These are phyloP conservation scores for Plantago ovata DNA, from an alignment of 257 asterid species.

Conservation along the genomic window DNA sequence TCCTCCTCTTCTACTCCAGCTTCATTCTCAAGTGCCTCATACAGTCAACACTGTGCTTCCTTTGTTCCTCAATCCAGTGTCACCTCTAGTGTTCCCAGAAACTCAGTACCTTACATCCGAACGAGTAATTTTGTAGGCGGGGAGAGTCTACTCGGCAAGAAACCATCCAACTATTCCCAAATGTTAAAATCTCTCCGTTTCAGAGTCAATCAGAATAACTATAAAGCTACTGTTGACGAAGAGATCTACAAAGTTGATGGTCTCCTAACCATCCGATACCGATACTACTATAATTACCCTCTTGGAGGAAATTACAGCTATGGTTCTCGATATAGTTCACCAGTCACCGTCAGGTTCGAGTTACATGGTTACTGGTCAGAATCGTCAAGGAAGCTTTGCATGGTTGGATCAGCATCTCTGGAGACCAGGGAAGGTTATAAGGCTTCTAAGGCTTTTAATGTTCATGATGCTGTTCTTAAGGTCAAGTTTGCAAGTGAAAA, in stretches of 20 bases:
- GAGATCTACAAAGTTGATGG: conserved; percentile 45
- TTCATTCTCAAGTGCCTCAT: conserved; percentile 19
- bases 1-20: conserved; percentile 6
- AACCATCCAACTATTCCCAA: conserved; percentile 1
- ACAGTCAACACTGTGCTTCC: conserved; percentile 46
- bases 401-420: conserved; percentile 47
- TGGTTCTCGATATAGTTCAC: conserved; percentile 16
- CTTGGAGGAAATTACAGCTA: conserved; percentile 3
- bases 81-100: conserved; percentile 3
- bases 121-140: conserved; percentile 25
- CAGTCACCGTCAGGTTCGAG: conserved; percentile 22
- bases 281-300: not conserved
- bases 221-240: conserved; percentile 34
- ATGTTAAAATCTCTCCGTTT: conserved; percentile 18
- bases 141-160: conserved; percentile 7
- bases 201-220: conserved; percentile 12
- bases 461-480: conserved; percentile 46
- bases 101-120: conserved; percentile 2
- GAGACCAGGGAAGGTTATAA: conserved; percentile 17
- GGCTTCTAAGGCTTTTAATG: too few species aligned
- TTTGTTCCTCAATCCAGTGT: conserved; percentile 29
- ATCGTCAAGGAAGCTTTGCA: conserved; percentile 48
- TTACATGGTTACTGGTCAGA: conserved; percentile 57
- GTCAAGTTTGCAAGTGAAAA: conserved; percentile 26
- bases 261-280: conserved; percentile 18